Percentiles rank a stretch among this genome's conserved stretches.
Conservation (phyloP, 2,329 filamentous ascomycete genomes). For the Botryotinia calthae region DNA sequence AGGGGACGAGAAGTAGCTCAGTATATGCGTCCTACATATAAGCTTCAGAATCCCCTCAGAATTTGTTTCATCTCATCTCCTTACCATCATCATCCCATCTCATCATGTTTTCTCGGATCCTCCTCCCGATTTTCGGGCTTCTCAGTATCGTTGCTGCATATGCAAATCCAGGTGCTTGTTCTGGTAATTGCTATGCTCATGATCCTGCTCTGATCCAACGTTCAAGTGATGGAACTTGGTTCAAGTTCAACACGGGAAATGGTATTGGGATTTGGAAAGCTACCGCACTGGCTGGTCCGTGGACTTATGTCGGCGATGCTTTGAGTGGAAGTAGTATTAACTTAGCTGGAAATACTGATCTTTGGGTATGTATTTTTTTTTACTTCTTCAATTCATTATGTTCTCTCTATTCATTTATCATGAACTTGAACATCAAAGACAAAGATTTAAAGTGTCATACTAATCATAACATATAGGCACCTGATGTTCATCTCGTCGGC, state of each 20-base stretch:
- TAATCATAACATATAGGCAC: conserved; percentile 50
- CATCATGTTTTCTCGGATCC: conserved; percentile 1
- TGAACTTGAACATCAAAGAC: background rate
- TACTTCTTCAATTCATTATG: background rate
- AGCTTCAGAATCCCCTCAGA: background rate
- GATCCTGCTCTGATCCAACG: conserved; percentile 45
- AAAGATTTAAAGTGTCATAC: background rate
- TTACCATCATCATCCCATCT: background rate
- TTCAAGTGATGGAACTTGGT: conserved; percentile 44
- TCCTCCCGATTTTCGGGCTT: conserved; percentile 13
- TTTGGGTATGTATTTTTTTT: conserved; percentile 42
- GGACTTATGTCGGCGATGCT: conserved; percentile 43
- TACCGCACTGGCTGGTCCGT: conserved; percentile 42
- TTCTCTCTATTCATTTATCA: background rate
- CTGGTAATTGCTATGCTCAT: conserved; percentile 43
- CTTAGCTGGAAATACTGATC: conserved; percentile 39
- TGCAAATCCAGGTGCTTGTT: conserved; percentile 42
- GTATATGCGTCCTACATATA: background rate
- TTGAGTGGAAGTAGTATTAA: conserved; percentile 41
- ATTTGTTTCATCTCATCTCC: background rate
- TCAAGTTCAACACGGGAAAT: conserved; percentile 44
- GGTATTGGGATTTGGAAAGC: conserved; percentile 44
- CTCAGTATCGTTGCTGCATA: conserved; percentile 30
- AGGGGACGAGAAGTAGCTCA: background rate
- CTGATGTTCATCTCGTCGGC: conserved; percentile 58